Percentiles rank a stretch among this genome's conserved stretches.
Evolutionary conservation across 2,329 filamentous ascomycete species (phyloP).

Genomic region (Alternaria consortialis): DNA sequence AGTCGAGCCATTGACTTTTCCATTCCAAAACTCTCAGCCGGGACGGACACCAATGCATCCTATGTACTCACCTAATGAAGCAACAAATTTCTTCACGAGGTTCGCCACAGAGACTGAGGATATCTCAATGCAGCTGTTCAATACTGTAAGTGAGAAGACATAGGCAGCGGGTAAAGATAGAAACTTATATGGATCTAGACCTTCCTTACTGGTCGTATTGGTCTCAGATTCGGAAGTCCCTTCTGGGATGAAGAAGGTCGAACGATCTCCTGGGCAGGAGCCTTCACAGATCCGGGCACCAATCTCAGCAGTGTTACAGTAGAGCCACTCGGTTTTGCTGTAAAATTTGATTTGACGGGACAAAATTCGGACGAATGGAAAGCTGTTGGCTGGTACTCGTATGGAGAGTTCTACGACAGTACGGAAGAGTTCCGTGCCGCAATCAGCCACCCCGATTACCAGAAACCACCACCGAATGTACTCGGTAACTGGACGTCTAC

Average conservation of each 20-base stretch:
- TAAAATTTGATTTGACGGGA: constrained; percentile 59
- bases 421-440: constrained; percentile 59
- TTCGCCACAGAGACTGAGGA: constrained; percentile 26
- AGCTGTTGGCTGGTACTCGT: constrained; percentile 64
- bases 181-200: constrained; percentile 16
- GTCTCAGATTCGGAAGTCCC: constrained; percentile 40
- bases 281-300: constrained; percentile 52
- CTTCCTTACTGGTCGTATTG: constrained; percentile 24
- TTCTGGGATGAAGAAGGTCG: constrained; percentile 48
- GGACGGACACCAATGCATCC: constrained; percentile 25
- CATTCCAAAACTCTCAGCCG: constrained; percentile 28
- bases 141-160: constrained; percentile 23
- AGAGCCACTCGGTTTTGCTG: constrained; percentile 57
- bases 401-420: constrained; percentile 62
- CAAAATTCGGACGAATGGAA: constrained; percentile 62
- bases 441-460: constrained; percentile 55
- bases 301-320: constrained; percentile 56
- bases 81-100: constrained; percentile 15
- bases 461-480: constrained; percentile 57
- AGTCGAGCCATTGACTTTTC: constrained; percentile 28
- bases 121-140: constrained; percentile 35
- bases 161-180: neutral
- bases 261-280: constrained; percentile 59
- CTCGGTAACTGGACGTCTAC: constrained; percentile 60
- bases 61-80: constrained; percentile 18